Evolutionary conservation across 75 land plant species (phyloP).

Genomic region (Picea glauca): DNA sequence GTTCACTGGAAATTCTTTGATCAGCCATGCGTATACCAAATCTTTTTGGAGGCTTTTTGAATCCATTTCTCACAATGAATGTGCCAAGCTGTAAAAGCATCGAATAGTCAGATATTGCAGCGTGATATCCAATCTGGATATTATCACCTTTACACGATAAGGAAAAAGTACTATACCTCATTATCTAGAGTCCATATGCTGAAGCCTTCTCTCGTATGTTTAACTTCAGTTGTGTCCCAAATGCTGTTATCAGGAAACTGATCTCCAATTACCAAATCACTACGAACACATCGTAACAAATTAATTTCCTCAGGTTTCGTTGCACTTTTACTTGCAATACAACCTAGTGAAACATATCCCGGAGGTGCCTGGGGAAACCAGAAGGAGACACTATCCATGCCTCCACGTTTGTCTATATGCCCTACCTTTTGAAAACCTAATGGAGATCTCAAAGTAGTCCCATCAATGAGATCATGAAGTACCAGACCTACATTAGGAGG

Average conservation of each 20-base stretch:
- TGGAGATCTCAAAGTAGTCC: conserved; percentile 49
- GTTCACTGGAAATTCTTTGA: conserved; percentile 27
- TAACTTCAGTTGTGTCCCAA: conserved; percentile 68
- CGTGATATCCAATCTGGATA: neutral
- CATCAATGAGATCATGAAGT: conserved; percentile 61
- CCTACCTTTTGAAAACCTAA: conserved; percentile 64
- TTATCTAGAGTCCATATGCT: conserved; percentile 85
- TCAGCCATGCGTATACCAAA: conserved; percentile 68
- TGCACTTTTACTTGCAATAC: conserved; percentile 64
- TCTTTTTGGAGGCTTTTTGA: conserved; percentile 65
- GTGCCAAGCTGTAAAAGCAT: conserved; percentile 46
- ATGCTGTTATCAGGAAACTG: conserved; percentile 75
- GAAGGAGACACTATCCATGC: conserved; percentile 56
- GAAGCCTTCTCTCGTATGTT: conserved; percentile 36
- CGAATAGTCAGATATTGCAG: neutral
- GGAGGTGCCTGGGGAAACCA: conserved; percentile 96
- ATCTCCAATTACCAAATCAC: conserved; percentile 76
- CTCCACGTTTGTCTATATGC: conserved; percentile 50
- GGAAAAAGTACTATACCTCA: conserved; percentile 23
- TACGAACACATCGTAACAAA: conserved; percentile 71
- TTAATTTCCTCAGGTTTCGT: conserved; percentile 44
- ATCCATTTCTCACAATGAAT: conserved; percentile 67
- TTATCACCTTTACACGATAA: neutral
- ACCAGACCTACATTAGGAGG: conserved; percentile 69
- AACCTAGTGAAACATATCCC: conserved; percentile 87